A percentile compares a stretch with the other conserved stretches of the same genome.
Evolutionary conservation across 345 rosid genomes (phyloP).

Genomic region (Acer yangbiense): DNA sequence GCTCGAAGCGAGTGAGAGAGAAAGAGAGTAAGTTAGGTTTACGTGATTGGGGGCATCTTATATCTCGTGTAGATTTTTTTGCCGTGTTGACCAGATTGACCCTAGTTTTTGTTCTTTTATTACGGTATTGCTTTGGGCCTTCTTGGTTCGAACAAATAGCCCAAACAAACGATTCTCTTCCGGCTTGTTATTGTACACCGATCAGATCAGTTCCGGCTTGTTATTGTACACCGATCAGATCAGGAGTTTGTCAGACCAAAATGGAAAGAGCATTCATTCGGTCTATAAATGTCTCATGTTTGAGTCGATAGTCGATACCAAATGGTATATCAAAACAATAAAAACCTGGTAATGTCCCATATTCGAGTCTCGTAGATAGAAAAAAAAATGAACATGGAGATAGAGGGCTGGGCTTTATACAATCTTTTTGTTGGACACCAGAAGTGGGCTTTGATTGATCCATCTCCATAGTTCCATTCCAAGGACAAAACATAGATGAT

Average conservation of each 20-base stretch:
- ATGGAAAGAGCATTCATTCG: too few species aligned
- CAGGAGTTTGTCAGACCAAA: too few species aligned
- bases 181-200: too few species aligned
- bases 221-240: too few species aligned
- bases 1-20: not conserved
- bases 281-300: too few species aligned
- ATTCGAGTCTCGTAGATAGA: too few species aligned
- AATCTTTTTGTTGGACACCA: not conserved
- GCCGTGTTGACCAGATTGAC: conserved; percentile 18
- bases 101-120: conserved; percentile 10
- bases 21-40: not conserved
- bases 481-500: not conserved
- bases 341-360: too few species aligned
- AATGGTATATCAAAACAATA: too few species aligned
- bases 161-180: not conserved
- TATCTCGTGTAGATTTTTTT: not conserved
- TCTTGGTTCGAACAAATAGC: not conserved
- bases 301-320: too few species aligned
- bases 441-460: not conserved
- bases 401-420: not conserved
- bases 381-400: not conserved
- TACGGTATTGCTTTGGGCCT: not conserved
- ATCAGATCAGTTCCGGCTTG: too few species aligned
- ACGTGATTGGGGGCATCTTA: not conserved
- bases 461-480: not conserved